A percentile compares a stretch with the other conserved stretches of the same genome.
These are phyloP conservation scores for Dothiorella sarmentorum DNA, from an alignment of 2,329 filamentous ascomycete species.

Conservation along the genomic window DNA sequence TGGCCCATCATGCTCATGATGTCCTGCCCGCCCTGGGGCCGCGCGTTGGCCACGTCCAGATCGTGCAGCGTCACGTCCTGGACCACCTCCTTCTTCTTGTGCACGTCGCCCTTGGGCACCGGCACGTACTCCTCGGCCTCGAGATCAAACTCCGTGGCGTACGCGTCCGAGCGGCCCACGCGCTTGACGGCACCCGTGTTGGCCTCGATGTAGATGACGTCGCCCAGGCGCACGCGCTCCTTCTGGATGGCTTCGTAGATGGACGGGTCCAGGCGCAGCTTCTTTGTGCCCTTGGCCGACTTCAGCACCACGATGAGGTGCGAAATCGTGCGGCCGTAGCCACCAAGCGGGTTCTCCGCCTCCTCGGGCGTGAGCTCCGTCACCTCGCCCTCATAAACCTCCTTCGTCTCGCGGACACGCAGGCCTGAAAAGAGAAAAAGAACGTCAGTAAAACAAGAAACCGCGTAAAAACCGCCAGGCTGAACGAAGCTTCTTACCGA, in stretches of 20 bases:
- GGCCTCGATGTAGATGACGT: constrained; percentile 98
- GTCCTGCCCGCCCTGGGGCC: constrained; percentile 95
- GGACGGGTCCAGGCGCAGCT: constrained; percentile 90
- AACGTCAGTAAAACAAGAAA: neutral
- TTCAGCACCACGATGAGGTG: constrained; percentile 92
- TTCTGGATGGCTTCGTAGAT: constrained; percentile 99
- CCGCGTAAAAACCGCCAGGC: neutral
- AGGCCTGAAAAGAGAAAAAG: constrained; percentile 50
- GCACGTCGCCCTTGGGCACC: constrained; percentile 96
- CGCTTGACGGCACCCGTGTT: constrained; percentile 98
- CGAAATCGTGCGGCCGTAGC: constrained; percentile 96
- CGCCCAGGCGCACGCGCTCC: constrained; percentile 90
- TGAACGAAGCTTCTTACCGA: constrained; percentile 55
- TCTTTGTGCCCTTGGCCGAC: constrained; percentile 95
- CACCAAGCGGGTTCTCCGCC: constrained; percentile 93
- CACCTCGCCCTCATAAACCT: constrained; percentile 98
- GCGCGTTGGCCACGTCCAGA: constrained; percentile 89
- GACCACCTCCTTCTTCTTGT: constrained; percentile 99
- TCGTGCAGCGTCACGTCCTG: constrained; percentile 98
- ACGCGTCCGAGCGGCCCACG: constrained; percentile 92
- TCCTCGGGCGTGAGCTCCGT: constrained; percentile 97
- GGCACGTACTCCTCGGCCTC: constrained; percentile 99
- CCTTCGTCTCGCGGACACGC: constrained; percentile 96
- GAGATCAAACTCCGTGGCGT: constrained; percentile 96
- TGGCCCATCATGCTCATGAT: constrained; percentile 99